Conservation (phyloP, 768 basidiomycete species). For the Cystofilobasidium bisporidii region DNA sequence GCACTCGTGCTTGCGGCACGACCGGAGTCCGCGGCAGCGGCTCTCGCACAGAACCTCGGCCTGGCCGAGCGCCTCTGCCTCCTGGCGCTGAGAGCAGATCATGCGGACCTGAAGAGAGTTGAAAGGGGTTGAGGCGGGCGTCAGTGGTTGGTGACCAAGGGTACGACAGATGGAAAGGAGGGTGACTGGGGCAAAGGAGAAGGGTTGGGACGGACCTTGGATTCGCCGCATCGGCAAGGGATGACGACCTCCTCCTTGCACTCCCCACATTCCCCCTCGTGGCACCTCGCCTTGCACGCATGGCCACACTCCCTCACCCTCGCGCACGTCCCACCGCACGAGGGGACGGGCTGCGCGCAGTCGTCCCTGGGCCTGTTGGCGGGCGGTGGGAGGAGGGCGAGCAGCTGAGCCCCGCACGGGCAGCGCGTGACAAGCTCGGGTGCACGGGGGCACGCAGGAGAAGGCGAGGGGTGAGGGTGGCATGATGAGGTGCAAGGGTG, state of each 20-base stretch:
- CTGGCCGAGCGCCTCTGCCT: slow-evolving; percentile 37
- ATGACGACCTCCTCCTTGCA: slow-evolving; percentile 60
- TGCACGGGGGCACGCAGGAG: slow-evolving; percentile 50
- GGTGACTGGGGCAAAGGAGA: neutral
- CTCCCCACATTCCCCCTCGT: slow-evolving; percentile 46
- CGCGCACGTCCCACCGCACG: slow-evolving; percentile 60
- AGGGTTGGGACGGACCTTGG: slow-evolving; percentile 42
- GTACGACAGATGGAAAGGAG: neutral
- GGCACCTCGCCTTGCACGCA: slow-evolving; percentile 59
- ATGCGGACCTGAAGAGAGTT: slow-evolving; percentile 38
- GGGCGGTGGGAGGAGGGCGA: slow-evolving; percentile 41
- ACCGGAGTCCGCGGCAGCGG: slow-evolving; percentile 63
- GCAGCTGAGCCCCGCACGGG: slow-evolving; percentile 64
- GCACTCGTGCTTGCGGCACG: slow-evolving; percentile 82
- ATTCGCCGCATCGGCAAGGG: slow-evolving; percentile 79
- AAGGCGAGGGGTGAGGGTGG: slow-evolving; percentile 64
- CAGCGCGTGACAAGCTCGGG: slow-evolving; percentile 61
- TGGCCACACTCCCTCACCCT: slow-evolving; percentile 66
- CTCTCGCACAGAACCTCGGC: slow-evolving; percentile 67
- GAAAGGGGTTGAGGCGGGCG: no score
- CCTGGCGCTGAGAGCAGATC: slow-evolving; percentile 37
- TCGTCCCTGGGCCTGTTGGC: slow-evolving; percentile 34
- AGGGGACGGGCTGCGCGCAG: slow-evolving; percentile 71
- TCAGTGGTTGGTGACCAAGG: no score
- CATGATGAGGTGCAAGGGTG: slow-evolving; percentile 51